These are phyloP conservation scores for Vanrija sp. DNA, from an alignment of 1,284 basidiomycete genomes.

Conservation along the genomic window DNA sequence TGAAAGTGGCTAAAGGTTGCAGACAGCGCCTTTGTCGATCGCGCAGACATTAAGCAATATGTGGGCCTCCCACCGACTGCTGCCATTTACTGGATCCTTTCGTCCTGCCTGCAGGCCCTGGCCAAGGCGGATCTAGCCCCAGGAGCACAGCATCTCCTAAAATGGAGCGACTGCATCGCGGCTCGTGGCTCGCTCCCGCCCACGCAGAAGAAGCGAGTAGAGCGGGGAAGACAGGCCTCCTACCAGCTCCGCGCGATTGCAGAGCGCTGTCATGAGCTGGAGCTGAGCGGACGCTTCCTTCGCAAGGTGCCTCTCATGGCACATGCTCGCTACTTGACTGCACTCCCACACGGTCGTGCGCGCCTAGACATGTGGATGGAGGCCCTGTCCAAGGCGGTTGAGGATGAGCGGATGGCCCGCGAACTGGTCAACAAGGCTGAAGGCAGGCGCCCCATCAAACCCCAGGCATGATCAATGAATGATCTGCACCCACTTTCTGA, in stretches of 20 bases:
- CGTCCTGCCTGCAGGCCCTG: conserved; percentile 76
- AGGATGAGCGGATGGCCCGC: conserved; percentile 24
- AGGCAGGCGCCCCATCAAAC: background rate
- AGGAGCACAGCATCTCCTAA: conserved; percentile 54
- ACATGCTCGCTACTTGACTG: conserved; percentile 70
- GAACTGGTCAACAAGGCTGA: conserved; percentile 1
- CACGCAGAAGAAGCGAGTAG: background rate
- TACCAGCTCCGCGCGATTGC: conserved; percentile 1
- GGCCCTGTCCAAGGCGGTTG: conserved; percentile 71
- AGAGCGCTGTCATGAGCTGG: background rate
- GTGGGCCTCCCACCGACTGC: conserved; percentile 83
- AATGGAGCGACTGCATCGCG: conserved; percentile 9
- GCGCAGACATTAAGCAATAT: conserved; percentile 95
- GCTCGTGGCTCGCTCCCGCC: background rate
- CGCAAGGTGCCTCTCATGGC: conserved; percentile 87
- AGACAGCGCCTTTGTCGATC: conserved; percentile 94
- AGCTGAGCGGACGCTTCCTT: conserved; percentile 47
- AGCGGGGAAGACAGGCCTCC: conserved; percentile 11
- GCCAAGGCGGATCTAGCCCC: conserved; percentile 66
- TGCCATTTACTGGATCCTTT: conserved; percentile 91
- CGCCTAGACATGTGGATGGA: conserved; percentile 39
- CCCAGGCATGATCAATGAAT: background rate
- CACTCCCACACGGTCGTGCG: conserved; percentile 7
- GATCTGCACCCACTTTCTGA: background rate
- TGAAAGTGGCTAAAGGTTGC: background rate